Evolutionary conservation across 2,329 filamentous ascomycete genomes (phyloP).

Genomic region (Colletotrichum cordylinicola): DNA sequence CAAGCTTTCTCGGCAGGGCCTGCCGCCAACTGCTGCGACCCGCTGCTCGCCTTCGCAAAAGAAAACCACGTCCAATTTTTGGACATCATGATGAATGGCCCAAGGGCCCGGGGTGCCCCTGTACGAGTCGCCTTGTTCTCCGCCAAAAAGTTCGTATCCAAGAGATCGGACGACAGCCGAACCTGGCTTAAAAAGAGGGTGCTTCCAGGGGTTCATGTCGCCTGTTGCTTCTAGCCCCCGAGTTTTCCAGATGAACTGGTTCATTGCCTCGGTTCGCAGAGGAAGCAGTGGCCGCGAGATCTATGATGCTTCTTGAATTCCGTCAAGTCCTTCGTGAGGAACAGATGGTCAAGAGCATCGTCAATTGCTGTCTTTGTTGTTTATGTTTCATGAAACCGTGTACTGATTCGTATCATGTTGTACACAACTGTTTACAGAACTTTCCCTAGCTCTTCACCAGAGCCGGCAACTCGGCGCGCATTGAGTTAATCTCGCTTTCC

Average conservation of each 20-base stretch:
- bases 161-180: constrained; percentile 2
- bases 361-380: not conserved
- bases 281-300: not conserved
- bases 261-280: not conserved
- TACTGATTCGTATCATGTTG: not conserved
- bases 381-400: rapidly evolving
- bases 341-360: not conserved
- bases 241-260: not conserved
- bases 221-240: not conserved
- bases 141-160: constrained; percentile 12
- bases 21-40: not conserved
- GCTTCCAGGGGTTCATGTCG: not conserved
- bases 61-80: not conserved
- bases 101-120: not conserved
- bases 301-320: not conserved
- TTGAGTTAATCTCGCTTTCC: not conserved
- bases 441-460: not conserved
- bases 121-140: not conserved
- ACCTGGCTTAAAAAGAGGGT: not conserved
- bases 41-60: not conserved
- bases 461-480: not conserved
- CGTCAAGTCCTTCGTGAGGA: too few species aligned
- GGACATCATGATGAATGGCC: not conserved
- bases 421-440: not conserved
- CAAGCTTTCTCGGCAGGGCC: constrained; percentile 6